Base-by-base conservation (phyloP, 2,329 filamentous ascomycete species). In the Sordariomycetes sp. region DNA sequence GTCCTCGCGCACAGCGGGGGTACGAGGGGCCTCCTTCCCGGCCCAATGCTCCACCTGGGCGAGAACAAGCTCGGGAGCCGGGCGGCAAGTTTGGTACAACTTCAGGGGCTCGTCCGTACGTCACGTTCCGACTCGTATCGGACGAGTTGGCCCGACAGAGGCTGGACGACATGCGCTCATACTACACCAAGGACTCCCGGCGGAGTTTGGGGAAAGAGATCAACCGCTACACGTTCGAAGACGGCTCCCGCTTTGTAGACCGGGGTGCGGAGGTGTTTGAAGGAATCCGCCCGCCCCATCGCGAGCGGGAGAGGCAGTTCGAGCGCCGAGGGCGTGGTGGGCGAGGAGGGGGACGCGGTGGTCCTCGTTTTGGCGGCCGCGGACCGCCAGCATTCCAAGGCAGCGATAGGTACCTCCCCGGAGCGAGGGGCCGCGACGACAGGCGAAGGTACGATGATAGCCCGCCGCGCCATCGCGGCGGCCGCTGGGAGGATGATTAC, bases 201-300 rank as follows among this genome's bases (percentile, higher is more conserved):
- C 70, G 75, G 14, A 71, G 76, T 51, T 64, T 76, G 43, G 77
- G 76, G 61, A 68, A 75, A 61, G 71, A 77, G 57, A 82, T 82
- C 71, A 84, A 88, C 67, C 78, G 88, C 35, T 90, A 89, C 68
- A 87, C 85, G 0, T 91, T 91, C 64, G 87, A 90, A 68, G 75
- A 85, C 59, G 78, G 76, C 1, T 82, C 85, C 60, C 66, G 71
- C 6, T 83, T 91, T 58, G 86, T 91, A 52, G 87, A 91, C 68
- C 79, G 85, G 58, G 88, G 88, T 16, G 82, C 82, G 18, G 88
- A 91, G 68, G 83, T 86, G 43, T 86, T 86, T 65, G 73, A 82
- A 54, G 83, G 82, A 18, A 84, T 87, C 60, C 74, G 83, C 25
- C 82, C 81, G 25, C 82, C 83, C 1, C 56, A 58, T 37, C 50